Evolutionary conservation across 495 filamentous ascomycete species (phyloP).

Genomic region (Lasiosphaeris hirsuta): DNA sequence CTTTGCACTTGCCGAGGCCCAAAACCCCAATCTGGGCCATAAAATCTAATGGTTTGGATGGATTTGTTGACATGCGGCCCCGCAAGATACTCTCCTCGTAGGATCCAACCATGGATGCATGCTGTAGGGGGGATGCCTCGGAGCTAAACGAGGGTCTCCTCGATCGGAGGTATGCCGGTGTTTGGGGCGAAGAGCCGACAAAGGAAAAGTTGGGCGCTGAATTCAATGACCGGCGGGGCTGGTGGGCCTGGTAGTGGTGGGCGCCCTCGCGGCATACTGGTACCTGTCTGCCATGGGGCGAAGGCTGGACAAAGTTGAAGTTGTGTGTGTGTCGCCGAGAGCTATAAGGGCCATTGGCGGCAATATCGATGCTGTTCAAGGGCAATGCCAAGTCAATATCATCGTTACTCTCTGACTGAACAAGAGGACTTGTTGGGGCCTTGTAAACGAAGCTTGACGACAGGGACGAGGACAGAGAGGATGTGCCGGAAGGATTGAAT

Average conservation of each 20-base stretch:
- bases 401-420: constrained; percentile 84
- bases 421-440: constrained; percentile 86
- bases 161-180: constrained; percentile 52
- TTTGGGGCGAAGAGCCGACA: constrained; percentile 54
- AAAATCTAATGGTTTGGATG: constrained; percentile 90
- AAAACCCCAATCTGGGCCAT: constrained; percentile 93
- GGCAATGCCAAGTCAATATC: constrained; percentile 63
- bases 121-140: constrained; percentile 72
- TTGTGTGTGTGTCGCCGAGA: constrained; percentile 40
- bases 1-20: constrained; percentile 85
- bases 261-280: constrained; percentile 50
- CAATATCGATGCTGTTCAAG: constrained; percentile 45
- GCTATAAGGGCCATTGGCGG: constrained; percentile 25
- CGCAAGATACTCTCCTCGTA: constrained; percentile 96
- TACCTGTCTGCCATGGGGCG: constrained; percentile 27
- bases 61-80: constrained; percentile 94
- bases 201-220: constrained; percentile 57
- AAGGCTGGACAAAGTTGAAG: constrained; percentile 33
- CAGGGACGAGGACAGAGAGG: constrained; percentile 69
- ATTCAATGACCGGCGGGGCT: constrained; percentile 70
- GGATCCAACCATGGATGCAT: constrained; percentile 94
- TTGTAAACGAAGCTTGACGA: constrained; percentile 82
- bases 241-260: constrained; percentile 64
- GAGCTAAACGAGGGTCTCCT: constrained; percentile 71
- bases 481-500: constrained; percentile 41